Base-by-base conservation (phyloP, 129 eudicot genomes). In the Rutidosis leptorrhynchoides region DNA sequence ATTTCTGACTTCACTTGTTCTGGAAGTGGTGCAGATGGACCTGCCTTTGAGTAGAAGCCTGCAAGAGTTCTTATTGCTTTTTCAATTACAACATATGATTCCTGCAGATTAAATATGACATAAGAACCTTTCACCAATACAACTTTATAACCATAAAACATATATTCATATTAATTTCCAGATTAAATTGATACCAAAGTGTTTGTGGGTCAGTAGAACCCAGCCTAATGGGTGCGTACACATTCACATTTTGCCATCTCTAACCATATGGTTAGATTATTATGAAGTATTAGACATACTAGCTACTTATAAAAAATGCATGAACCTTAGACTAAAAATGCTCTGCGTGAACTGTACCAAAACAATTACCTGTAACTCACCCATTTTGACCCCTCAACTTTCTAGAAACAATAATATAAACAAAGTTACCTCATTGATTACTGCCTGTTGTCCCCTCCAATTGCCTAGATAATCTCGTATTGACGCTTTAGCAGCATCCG, bases 401-500 rank as follows among this genome's bases (percentile, higher is more conserved):
- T n/a, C n/a, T n/a, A n/a, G n/a, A n/a, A n/a, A n/a, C n/a, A n/a
- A n/a, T n/a, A n/a, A n/a, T n/a, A n/a, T n/a, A n/a, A 62, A 22
- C n/a, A 27, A 61, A 51, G 24, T 35, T 79, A 85, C 98, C 95
- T 92, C 98, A 9, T 80, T 83, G 5, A 70, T 71, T 11, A 88
- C 91, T 4, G 75, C 33, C 51, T 68, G 82, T 26, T 92, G 86
- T 3, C 95, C 98, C 54, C 87, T 88, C 98, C 98, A 92, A 46
- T 68, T 75, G 66, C 77, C 85, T 24, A 92, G 58, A 72, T 85
- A 92, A 6, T 82, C 91, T 28, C 91, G 66, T 55, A 92, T 92
- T 2, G 98, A 85, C 68, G 77, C 98, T 73, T 92, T 92, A 30
- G 98, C 98, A 26, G 96, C 79, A 80, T 92, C 98, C 26, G 98